Conservation (phyloP, 371 early-diverging fungal species). For the Mucor lusitanicus region DNA sequence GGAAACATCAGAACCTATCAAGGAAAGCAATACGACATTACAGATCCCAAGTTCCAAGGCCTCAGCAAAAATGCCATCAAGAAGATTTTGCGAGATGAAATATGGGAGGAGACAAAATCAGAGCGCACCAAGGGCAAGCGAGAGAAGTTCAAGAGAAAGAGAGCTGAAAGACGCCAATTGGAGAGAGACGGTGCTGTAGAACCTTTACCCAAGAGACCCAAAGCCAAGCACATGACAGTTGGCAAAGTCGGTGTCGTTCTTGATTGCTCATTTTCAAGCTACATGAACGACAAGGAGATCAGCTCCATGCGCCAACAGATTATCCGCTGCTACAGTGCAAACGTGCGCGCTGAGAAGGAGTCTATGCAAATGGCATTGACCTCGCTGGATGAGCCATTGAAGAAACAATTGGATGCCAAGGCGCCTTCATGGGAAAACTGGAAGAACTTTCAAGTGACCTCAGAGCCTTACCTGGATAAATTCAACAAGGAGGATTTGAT, state of each 20-base stretch:
- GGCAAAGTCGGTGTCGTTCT: constrained; percentile 56
- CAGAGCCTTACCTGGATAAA: constrained; percentile 45
- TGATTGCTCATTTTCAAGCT: constrained; percentile 77
- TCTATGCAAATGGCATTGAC: constrained; percentile 57
- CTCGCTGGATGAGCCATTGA: constrained; percentile 39
- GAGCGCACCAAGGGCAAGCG: constrained; percentile 31
- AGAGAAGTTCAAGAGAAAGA: constrained; percentile 38
- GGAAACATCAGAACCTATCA: constrained; percentile 27
- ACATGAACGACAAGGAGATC: constrained; percentile 77
- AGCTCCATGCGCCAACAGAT: constrained; percentile 70
- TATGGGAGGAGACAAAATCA: constrained; percentile 34
- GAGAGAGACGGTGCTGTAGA: constrained; percentile 38
- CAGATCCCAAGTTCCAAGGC: constrained; percentile 48
- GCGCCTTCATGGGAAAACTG: constrained; percentile 45
- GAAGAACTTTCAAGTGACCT: constrained; percentile 36
- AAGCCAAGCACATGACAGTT: constrained; percentile 29
- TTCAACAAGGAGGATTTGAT: constrained; percentile 65
- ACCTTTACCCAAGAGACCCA: constrained; percentile 34
- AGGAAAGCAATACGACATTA: constrained; percentile 41
- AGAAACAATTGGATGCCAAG: constrained; percentile 46
- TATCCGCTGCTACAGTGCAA: constrained; percentile 69
- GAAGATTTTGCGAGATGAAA: constrained; percentile 38
- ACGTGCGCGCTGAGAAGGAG: constrained; percentile 46
- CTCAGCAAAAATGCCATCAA: constrained; percentile 47
- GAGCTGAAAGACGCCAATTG: constrained; percentile 28